Evolutionary conservation across 345 rosid genomes (phyloP).

Genomic region (Aurinia saxatilis): DNA sequence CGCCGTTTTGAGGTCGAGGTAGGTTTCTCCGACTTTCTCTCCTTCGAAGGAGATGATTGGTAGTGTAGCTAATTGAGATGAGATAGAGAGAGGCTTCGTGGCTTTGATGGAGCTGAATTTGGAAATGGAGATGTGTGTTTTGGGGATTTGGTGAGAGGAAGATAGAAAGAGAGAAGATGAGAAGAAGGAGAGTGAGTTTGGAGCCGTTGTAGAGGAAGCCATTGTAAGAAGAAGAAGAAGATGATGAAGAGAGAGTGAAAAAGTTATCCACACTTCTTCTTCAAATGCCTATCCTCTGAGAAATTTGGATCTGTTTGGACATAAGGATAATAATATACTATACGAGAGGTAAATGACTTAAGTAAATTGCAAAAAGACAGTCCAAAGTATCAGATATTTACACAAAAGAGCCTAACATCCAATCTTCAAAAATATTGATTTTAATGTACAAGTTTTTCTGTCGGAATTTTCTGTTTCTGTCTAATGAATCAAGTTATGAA

Average conservation of each 20-base stretch:
- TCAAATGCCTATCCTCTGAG: conserved; percentile 16
- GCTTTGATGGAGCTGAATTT: conserved; percentile 18
- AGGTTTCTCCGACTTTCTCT: conserved; percentile 75
- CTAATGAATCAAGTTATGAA: no score
- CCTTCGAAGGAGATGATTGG: conserved; percentile 77
- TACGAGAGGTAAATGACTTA: neutral
- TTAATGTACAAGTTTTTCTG: no score
- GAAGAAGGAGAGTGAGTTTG: conserved; percentile 51
- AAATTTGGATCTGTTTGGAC: conserved; percentile 14
- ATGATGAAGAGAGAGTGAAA: no score
- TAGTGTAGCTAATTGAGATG: conserved; percentile 52
- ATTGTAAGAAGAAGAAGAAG: conserved; percentile 29
- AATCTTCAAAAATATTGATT: no score
- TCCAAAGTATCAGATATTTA: no score
- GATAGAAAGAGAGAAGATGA: conserved; percentile 40
- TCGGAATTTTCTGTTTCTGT: no score
- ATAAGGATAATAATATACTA: neutral
- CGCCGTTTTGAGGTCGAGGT: conserved; percentile 70
- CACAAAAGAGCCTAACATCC: no score
- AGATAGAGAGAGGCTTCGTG: conserved; percentile 36
- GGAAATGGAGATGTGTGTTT: conserved; percentile 13
- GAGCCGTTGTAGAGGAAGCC: conserved; percentile 36
- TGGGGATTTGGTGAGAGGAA: conserved; percentile 29
- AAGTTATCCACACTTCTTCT: conserved; percentile 37
- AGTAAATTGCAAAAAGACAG: no score